Evolutionary conservation across 345 rosid species (phyloP), one percentile per base, ranked within the genome.

Genomic region (Cardamine resedifolia): DNA sequence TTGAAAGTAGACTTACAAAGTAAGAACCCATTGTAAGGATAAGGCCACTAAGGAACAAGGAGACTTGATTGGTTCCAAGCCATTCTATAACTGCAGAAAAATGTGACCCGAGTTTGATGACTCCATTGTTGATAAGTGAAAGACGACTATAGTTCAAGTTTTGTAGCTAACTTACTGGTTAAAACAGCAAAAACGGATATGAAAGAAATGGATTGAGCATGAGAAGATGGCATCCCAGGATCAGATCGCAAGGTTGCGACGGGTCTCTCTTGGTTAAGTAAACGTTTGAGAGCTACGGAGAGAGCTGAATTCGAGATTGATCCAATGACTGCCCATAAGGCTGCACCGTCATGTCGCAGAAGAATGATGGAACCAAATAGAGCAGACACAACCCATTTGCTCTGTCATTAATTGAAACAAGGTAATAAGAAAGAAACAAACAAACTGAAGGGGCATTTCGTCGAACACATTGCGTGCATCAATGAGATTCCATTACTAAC

Each of bases 221-320:
- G 98, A 50, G 96, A 81, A 58, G 98, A 92, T 49, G 96, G 98
- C 96, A 92, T 92, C 62, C 96, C 96, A 0, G 98, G 96, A 76
- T 92, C 96, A 39, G 90, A 82, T 65, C 87, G 81, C 24, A 48
- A 38, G 8, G 81, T 83, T 23, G 91, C 31, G 57, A 34, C 64
- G 18, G 98, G 98, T 23, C 96, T 79, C 62, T 84, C 90, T 65
- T 90, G 92, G 81, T 90, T 90, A 12, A 92, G 62, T 51, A 88
- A 33, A 74, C 74, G 84, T 70, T 90, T 92, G 34, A 92, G 86
- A 12, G 8, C 26, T 14, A 83, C 16, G 0, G 93, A 87, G 24
- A 92, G 81, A 28, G 72, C 38, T 1, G 82, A 56, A 71, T 88
- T 90, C 18, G 78, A 6, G 53, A 85, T 81, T 6, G 90, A 79